These are phyloP conservation scores for Pichia eremophila DNA, from an alignment of 805 yeast genomes.

Conservation along the genomic window DNA sequence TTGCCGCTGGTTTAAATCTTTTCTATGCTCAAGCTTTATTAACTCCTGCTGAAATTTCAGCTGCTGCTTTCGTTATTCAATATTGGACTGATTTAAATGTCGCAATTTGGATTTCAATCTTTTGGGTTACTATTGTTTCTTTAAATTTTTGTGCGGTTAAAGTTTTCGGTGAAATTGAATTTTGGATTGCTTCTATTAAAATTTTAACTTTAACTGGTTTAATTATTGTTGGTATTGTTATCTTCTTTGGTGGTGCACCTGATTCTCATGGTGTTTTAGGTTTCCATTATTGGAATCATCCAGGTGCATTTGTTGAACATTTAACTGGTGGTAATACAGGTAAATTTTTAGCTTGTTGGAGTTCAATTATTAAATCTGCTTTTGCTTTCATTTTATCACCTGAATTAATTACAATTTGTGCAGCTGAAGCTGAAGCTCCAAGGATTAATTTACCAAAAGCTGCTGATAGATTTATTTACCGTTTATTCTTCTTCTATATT, in stretches of 20 bases:
- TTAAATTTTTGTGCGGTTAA: slow-evolving; percentile 39
- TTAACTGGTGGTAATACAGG: slow-evolving; percentile 47
- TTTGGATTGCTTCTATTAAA: slow-evolving; percentile 56
- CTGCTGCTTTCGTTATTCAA: slow-evolving; percentile 50
- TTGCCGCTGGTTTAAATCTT: slow-evolving; percentile 32
- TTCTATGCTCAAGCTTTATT: slow-evolving; percentile 25
- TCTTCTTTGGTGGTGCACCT: slow-evolving; percentile 61
- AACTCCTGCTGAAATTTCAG: slow-evolving; percentile 45
- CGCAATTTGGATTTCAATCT: slow-evolving; percentile 51
- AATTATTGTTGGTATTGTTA: slow-evolving; percentile 43
- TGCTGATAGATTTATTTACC: slow-evolving; percentile 48
- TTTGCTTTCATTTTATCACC: slow-evolving; percentile 58
- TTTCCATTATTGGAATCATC: slow-evolving; percentile 52
- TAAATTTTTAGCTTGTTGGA: slow-evolving; percentile 54
- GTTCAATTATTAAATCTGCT: slow-evolving; percentile 52
- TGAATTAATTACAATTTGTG: slow-evolving; percentile 45
- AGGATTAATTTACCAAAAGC: slow-evolving; percentile 56
- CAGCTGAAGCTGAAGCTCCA: slow-evolving; percentile 51
- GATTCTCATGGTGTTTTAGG: slow-evolving; percentile 44
- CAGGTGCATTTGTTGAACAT: slow-evolving; percentile 41
- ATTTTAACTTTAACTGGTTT: slow-evolving; percentile 56
- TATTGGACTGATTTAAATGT: slow-evolving; percentile 49
- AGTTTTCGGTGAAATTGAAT: slow-evolving; percentile 41
- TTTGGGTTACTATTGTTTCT: slow-evolving; percentile 35
- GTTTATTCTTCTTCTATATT: slow-evolving; percentile 53